Conservation (phyloP, 805 yeast species). For the Yamadazyma olivae region DNA sequence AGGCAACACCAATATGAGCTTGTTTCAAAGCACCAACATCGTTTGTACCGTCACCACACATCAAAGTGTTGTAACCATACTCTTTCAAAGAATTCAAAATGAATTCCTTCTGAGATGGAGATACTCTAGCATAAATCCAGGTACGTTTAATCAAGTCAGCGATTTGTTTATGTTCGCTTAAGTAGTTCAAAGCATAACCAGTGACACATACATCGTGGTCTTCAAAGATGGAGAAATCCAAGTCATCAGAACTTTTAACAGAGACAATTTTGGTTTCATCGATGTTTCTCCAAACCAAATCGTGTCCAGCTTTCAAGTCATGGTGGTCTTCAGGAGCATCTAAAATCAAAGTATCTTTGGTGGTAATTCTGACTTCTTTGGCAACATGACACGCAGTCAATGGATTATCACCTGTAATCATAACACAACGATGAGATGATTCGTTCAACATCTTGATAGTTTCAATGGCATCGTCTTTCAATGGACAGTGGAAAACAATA, state of each 20-base stretch:
- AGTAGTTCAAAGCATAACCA: slow-evolving; percentile 78
- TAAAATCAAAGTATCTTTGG: slow-evolving; percentile 77
- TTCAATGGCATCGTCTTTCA: slow-evolving; percentile 89
- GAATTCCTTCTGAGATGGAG: slow-evolving; percentile 93
- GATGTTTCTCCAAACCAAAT: slow-evolving; percentile 81
- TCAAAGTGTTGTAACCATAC: slow-evolving; percentile 87
- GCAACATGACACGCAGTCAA: slow-evolving; percentile 98
- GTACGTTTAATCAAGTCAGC: slow-evolving; percentile 76
- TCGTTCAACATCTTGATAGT: slow-evolving; percentile 90
- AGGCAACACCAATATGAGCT: slow-evolving; percentile 98
- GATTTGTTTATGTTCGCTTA: slow-evolving; percentile 67
- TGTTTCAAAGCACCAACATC: slow-evolving; percentile 99
- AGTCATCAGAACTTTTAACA: slow-evolving; percentile 54
- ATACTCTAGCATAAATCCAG: slow-evolving; percentile 97
- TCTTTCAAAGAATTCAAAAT: slow-evolving; percentile 79
- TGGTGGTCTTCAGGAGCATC: slow-evolving; percentile 79
- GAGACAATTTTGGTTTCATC: slow-evolving; percentile 72
- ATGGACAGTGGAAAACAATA: slow-evolving; percentile 94
- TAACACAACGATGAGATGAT: slow-evolving; percentile 90
- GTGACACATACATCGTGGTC: slow-evolving; percentile 86
- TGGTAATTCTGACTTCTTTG: slow-evolving; percentile 83
- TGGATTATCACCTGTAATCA: slow-evolving; percentile 99
- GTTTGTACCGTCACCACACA: slow-evolving; percentile 99
- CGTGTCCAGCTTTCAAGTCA: slow-evolving; percentile 41
- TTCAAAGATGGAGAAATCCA: slow-evolving; percentile 56